These are phyloP conservation scores for Pugionium dolabratum DNA, from an alignment of 345 rosid species.

Conservation along the genomic window DNA sequence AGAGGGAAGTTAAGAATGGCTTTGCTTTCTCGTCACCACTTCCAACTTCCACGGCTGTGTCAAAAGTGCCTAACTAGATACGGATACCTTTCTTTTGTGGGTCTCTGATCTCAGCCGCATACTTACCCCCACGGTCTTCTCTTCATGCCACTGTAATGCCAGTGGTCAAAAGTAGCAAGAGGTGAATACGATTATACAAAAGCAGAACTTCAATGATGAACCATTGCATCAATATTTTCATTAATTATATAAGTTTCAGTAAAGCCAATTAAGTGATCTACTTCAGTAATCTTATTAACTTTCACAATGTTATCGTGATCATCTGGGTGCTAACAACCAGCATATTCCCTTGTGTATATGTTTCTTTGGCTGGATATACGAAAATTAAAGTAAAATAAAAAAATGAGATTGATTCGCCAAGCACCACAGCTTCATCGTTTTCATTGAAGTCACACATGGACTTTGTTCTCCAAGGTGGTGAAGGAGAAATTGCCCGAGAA, in stretches of 20 bases:
- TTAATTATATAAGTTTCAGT: too few species aligned
- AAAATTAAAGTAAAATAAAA: slow-evolving; percentile 5
- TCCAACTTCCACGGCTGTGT: slow-evolving; percentile 79
- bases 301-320: slow-evolving; percentile 24
- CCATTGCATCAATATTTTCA: too few species aligned
- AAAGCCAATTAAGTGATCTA: background rate
- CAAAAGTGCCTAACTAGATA: slow-evolving; percentile 87
- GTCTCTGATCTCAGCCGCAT: slow-evolving; percentile 87
- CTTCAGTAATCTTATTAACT: slow-evolving; percentile 33
- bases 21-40: slow-evolving; percentile 82
- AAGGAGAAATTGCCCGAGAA: slow-evolving; percentile 87
- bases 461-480: slow-evolving; percentile 54
- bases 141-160: slow-evolving; percentile 80
- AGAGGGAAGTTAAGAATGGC: slow-evolving; percentile 92
- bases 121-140: slow-evolving; percentile 87
- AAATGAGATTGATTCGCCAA: slow-evolving; percentile 25
- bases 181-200: slow-evolving; percentile 29
- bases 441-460: slow-evolving; percentile 26
- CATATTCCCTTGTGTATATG: slow-evolving; percentile 10
- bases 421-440: slow-evolving; percentile 27
- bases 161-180: too few species aligned
- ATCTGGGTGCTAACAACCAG: slow-evolving; percentile 26
- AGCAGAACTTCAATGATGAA: too few species aligned
- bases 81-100: slow-evolving; percentile 81
- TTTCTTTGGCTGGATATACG: slow-evolving; percentile 11